A percentile compares a stretch with the other conserved stretches of the same genome.
phyloP scores from a whole-genome alignment of 1,284 basidiomycete species.

The Moniliophthora roreri region DNA sequence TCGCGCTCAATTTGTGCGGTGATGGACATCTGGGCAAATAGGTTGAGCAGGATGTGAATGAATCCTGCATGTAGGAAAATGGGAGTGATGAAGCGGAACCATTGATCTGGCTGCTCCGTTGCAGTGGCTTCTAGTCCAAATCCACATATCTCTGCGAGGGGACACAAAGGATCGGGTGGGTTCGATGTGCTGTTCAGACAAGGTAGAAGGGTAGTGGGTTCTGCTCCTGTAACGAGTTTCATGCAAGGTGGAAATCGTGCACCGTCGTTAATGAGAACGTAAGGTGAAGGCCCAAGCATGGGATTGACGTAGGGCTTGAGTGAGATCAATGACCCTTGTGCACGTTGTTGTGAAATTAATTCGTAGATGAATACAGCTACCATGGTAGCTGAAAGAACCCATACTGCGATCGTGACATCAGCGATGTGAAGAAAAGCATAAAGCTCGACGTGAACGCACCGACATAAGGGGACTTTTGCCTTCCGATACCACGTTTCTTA shows the following conservation, averaged over 20 bases:
- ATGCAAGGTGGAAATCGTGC: constrained; percentile 87
- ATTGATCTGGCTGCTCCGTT: constrained; percentile 77
- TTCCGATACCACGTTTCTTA: constrained; percentile 80
- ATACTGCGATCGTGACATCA: constrained; percentile 43
- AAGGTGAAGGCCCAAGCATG: constrained; percentile 89
- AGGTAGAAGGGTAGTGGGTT: constrained; percentile 58
- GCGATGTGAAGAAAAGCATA: not conserved
- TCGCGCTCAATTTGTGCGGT: constrained; percentile 85
- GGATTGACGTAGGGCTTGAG: constrained; percentile 86
- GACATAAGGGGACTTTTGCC: constrained; percentile 79
- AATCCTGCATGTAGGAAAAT: constrained; percentile 94
- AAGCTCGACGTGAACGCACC: constrained; percentile 38
- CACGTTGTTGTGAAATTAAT: constrained; percentile 68
- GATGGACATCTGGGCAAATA: constrained; percentile 82
- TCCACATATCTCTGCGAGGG: constrained; percentile 84
- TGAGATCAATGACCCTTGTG: constrained; percentile 79
- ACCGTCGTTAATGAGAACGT: constrained; percentile 86
- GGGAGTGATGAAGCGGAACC: constrained; percentile 84
- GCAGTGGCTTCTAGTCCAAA: constrained; percentile 57
- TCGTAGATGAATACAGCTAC: constrained; percentile 77
- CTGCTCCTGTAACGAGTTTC: constrained; percentile 68
- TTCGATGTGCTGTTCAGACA: constrained; percentile 83
- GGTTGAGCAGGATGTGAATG: constrained; percentile 85
- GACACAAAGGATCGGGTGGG: constrained; percentile 62
- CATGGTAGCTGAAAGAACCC: constrained; percentile 66